Conservation (phyloP, 116 monocot genomes). For the Trichopus zeylanicus region DNA sequence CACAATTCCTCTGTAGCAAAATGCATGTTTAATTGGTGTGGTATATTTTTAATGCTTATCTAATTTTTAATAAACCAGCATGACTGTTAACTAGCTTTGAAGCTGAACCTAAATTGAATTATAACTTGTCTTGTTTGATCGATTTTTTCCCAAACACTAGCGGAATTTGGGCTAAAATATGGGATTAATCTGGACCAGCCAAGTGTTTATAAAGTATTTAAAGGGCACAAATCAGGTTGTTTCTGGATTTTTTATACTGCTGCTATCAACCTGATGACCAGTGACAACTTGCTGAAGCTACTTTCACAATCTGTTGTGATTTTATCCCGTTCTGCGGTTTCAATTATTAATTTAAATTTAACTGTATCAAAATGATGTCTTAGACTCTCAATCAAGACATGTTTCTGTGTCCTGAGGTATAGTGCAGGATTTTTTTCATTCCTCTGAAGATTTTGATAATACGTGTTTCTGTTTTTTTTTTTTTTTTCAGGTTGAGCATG, state of each 20-base stretch:
- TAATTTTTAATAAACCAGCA: background rate
- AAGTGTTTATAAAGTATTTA: no score
- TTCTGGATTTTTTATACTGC: no score
- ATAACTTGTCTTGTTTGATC: no score
- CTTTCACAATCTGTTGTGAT: no score
- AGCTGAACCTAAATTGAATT: no score
- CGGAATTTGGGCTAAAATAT: no score
- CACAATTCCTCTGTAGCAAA: background rate
- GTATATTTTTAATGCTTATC: background rate
- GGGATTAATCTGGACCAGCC: no score
- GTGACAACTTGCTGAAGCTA: no score
- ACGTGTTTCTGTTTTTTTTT: background rate
- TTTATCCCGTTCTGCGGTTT: background rate
- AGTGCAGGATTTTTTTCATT: background rate
- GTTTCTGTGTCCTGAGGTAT: no score
- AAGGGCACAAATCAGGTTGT: no score
- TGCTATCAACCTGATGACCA: no score
- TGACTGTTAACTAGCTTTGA: background rate
- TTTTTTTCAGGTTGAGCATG: conserved; percentile 65
- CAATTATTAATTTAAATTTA: background rate
- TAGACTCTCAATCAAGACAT: no score
- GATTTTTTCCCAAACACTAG: conserved; percentile 5
- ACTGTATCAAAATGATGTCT: background rate
- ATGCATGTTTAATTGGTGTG: background rate
- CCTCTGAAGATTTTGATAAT: background rate